These are phyloP conservation scores for Hymenoscyphus fraxineus DNA, from an alignment of 2,329 filamentous ascomycete species.

Conservation along the genomic window DNA sequence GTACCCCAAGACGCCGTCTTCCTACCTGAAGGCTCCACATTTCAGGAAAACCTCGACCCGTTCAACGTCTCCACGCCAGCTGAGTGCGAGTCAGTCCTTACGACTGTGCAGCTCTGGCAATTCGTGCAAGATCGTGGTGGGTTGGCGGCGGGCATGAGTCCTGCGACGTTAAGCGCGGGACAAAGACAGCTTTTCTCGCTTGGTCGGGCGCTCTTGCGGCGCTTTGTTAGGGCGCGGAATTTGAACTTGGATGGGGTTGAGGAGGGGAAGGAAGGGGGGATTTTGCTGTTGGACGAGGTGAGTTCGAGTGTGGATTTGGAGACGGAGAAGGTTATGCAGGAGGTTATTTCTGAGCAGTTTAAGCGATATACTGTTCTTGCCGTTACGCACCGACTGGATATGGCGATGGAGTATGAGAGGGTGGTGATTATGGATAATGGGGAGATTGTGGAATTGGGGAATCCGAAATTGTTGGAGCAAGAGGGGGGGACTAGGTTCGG, in stretches of 20 bases:
- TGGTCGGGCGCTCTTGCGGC: conserved; percentile 42
- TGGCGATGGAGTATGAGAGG: conserved; percentile 48
- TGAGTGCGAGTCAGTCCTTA: conserved; percentile 14
- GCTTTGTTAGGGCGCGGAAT: conserved; percentile 25
- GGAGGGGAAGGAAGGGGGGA: conserved; percentile 30
- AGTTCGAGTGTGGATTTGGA: conserved; percentile 34
- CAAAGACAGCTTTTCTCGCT: conserved; percentile 48
- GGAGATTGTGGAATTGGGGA: conserved; percentile 15
- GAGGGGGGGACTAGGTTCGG: conserved; percentile 4
- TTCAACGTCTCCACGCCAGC: conserved; percentile 29
- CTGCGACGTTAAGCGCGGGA: conserved; percentile 40
- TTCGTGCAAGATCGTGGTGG: conserved; percentile 32
- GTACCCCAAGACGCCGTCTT: conserved; percentile 55
- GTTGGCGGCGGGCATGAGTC: conserved; percentile 37
- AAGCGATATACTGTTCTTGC: conserved; percentile 48
- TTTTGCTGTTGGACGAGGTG: conserved; percentile 37
- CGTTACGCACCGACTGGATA: conserved; percentile 38
- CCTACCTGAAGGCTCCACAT: conserved; percentile 42
- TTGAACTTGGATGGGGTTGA: conserved; percentile 19
- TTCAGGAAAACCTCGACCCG: conserved; percentile 44
- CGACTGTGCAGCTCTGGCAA: conserved; percentile 13
- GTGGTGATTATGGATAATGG: conserved; percentile 47
- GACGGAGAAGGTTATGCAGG: conserved; percentile 54
- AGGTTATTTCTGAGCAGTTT: conserved; percentile 51
- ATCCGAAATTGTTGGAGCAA: conserved; percentile 3